Conservation (phyloP, 768 basidiomycete genomes). For the Boletus vinaceobasis region DNA sequence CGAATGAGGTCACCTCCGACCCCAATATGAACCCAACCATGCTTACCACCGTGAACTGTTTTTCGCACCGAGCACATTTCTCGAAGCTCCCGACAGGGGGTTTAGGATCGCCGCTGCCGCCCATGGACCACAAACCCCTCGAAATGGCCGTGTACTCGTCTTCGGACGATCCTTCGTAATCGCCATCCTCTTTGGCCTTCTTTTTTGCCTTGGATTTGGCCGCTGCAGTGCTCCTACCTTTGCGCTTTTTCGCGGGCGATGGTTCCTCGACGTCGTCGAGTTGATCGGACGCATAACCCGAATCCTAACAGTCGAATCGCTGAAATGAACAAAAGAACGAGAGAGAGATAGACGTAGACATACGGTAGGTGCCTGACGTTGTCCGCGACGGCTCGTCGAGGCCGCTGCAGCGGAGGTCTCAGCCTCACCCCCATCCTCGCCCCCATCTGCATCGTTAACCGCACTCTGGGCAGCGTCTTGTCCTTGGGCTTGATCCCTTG, state of each 20-base stretch:
- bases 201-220: constrained; percentile 39
- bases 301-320: constrained; percentile 5
- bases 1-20: neutral
- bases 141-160: constrained; percentile 68
- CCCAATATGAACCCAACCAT: neutral
- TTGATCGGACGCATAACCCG: constrained; percentile 70
- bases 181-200: constrained; percentile 43
- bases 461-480: constrained; percentile 23
- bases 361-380: constrained; percentile 12
- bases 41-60: constrained; percentile 86
- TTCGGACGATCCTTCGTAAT: constrained; percentile 53
- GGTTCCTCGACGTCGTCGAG: constrained; percentile 57
- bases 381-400: constrained; percentile 16
- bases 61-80: constrained; percentile 75
- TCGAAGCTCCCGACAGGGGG: constrained; percentile 78
- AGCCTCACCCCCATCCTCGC: neutral
- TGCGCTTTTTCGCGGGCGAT: constrained; percentile 54
- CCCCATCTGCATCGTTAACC: constrained; percentile 11
- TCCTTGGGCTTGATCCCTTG: constrained; percentile 30
- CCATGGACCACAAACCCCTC: constrained; percentile 40
- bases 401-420: neutral
- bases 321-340: neutral
- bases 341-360: neutral
- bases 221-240: constrained; percentile 36
- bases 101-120: constrained; percentile 37